Evolutionary conservation across 306 rosid species (phyloP).

Genomic region (Medicago truncatula): MtrunA17r5.0-ANR NC_053042.1:50733001-50733500

Average conservation of each 20-base stretch:
- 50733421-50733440: conserved; percentile 47
- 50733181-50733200: background rate
- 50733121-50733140: conserved; percentile 58
- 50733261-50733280: conserved; percentile 34
- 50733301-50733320: conserved; percentile 18
- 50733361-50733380: conserved; percentile 32
- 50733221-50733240: background rate
- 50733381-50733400: conserved; percentile 32
- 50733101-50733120: conserved; percentile 40
- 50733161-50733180: background rate
- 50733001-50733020: conserved; percentile 16
- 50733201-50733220: conserved; percentile 4
- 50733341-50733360: conserved; percentile 42
- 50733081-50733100: conserved; percentile 52
- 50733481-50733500: conserved; percentile 63
- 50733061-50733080: conserved; percentile 16
- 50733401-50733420: conserved; percentile 40
- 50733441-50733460: conserved; percentile 38
- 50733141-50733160: conserved; percentile 60
- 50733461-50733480: conserved; percentile 31
- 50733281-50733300: conserved; percentile 3
- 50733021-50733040: conserved; percentile 21
- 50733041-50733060: conserved; percentile 25
- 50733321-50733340: conserved; percentile 5
- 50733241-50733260: conserved; percentile 18